phyloP scores from a whole-genome alignment of 305 asterid genomes.

The Caryopteris hybrid region DNA sequence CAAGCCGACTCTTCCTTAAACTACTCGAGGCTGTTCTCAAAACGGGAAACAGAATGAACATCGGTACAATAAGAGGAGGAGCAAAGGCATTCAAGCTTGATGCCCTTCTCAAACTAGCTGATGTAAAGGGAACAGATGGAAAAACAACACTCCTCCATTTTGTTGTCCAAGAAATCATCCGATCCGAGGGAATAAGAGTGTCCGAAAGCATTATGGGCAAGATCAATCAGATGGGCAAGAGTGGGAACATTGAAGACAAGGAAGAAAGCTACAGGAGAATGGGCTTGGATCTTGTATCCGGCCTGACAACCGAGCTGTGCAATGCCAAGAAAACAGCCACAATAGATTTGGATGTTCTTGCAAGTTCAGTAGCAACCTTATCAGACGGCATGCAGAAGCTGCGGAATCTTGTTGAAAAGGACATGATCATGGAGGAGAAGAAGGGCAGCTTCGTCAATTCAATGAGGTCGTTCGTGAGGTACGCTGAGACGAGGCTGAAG shows the following conservation, averaged over 20 bases:
- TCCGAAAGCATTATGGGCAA: conserved; percentile 92
- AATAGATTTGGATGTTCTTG: conserved; percentile 76
- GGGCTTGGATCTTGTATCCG: conserved; percentile 85
- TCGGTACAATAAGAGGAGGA: conserved; percentile 90
- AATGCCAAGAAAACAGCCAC: conserved; percentile 92
- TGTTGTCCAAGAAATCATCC: conserved; percentile 77
- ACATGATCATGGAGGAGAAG: conserved; percentile 38
- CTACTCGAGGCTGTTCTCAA: conserved; percentile 89
- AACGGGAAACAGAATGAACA: conserved; percentile 91
- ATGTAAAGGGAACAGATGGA: conserved; percentile 88
- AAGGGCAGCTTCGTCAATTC: conserved; percentile 52
- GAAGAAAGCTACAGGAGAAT: conserved; percentile 72
- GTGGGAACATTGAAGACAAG: conserved; percentile 36
- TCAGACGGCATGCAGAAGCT: conserved; percentile 45
- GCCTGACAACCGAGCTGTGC: conserved; percentile 72
- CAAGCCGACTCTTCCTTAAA: conserved; percentile 84
- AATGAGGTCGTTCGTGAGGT: conserved; percentile 50
- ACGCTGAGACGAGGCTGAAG: conserved; percentile 53
- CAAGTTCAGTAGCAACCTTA: conserved; percentile 62
- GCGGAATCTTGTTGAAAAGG: conserved; percentile 34
- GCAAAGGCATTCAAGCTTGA: conserved; percentile 95
- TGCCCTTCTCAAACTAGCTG: conserved; percentile 84
- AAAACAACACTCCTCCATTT: conserved; percentile 87
- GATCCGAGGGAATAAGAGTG: conserved; percentile 79
- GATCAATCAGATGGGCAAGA: conserved; percentile 49